phyloP scores from a whole-genome alignment of 148 eudicot genomes.

The Hydrangea macrophylla region DNA sequence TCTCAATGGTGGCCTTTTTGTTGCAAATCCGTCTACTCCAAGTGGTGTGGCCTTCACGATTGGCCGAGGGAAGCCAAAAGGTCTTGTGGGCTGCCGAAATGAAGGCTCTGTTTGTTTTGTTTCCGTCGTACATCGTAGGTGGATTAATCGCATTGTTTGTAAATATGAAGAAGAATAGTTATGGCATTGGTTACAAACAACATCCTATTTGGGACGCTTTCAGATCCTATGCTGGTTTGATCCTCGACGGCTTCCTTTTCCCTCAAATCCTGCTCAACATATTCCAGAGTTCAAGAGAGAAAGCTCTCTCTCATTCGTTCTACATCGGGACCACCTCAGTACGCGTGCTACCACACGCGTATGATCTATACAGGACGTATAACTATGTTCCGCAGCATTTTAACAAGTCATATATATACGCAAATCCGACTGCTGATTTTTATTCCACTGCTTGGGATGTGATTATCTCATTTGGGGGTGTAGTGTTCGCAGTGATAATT shows the following conservation, averaged over 20 bases:
- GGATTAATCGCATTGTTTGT: neutral
- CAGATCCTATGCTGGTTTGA: conserved; percentile 26
- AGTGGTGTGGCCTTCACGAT: conserved; percentile 8
- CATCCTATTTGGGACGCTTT: conserved; percentile 17
- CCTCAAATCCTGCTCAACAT: conserved; percentile 33
- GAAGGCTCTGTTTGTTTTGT: conserved; percentile 5
- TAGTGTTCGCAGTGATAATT: conserved; percentile 17
- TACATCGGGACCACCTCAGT: conserved; percentile 37
- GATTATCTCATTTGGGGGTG: conserved; percentile 20
- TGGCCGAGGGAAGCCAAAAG: neutral
- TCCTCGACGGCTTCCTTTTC: conserved; percentile 30
- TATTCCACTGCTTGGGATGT: conserved; percentile 36
- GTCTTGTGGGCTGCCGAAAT: conserved; percentile 14
- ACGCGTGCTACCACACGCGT: conserved; percentile 33
- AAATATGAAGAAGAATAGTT: conserved; percentile 12
- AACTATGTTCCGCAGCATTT: conserved; percentile 8
- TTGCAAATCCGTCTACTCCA: conserved; percentile 25
- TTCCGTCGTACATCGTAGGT: neutral
- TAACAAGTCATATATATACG: conserved; percentile 23
- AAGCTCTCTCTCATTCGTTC: conserved; percentile 27
- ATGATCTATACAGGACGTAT: conserved; percentile 36
- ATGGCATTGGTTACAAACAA: neutral
- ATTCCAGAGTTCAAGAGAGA: conserved; percentile 15
- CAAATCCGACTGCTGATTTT: conserved; percentile 28
- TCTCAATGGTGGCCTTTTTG: conserved; percentile 21